Evolutionary conservation across 2,329 filamentous ascomycete species (phyloP).

Genomic region (Nannizziopsis barbatae): DNA sequence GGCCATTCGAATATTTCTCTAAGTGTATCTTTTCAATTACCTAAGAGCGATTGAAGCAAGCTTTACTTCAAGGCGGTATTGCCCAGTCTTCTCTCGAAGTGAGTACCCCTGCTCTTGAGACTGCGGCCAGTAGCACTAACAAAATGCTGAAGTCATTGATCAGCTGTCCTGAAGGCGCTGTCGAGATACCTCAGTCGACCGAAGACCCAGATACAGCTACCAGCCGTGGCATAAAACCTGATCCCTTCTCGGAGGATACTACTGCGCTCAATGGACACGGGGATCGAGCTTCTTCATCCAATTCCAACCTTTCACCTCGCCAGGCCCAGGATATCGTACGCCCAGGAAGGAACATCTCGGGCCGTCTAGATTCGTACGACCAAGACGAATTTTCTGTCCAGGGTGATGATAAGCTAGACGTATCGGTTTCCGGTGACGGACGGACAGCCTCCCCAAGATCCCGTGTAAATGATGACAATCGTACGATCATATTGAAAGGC

Average conservation of each 20-base stretch:
- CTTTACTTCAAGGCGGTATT: conserved; percentile 42
- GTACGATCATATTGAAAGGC: conserved; percentile 47
- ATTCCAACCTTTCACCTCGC: not conserved
- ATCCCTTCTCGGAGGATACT: not conserved
- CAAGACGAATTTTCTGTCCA: conserved; percentile 20
- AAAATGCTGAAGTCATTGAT: conserved; percentile 14
- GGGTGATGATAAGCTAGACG: conserved; percentile 21
- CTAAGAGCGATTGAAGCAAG: conserved; percentile 39
- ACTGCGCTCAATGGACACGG: not conserved
- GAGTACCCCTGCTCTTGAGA: conserved; percentile 14
- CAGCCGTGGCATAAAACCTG: not conserved
- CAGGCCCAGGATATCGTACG: not conserved
- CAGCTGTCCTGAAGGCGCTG: conserved; percentile 7
- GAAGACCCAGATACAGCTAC: not conserved
- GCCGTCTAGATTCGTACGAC: conserved; percentile 16
- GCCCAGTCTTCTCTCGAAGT: conserved; percentile 41
- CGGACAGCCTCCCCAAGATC: conserved; percentile 17
- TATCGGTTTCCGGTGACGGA: conserved; percentile 11
- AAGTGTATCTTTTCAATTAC: conserved; percentile 4
- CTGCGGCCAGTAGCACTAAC: conserved; percentile 11
- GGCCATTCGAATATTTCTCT: not conserved
- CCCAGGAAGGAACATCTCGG: not conserved
- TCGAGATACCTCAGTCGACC: conserved; percentile 1
- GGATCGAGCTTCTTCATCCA: not conserved
- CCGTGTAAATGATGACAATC: conserved; percentile 18